Conservation (phyloP, 768 basidiomycete genomes). For the Lenzites betulinus region DNA sequence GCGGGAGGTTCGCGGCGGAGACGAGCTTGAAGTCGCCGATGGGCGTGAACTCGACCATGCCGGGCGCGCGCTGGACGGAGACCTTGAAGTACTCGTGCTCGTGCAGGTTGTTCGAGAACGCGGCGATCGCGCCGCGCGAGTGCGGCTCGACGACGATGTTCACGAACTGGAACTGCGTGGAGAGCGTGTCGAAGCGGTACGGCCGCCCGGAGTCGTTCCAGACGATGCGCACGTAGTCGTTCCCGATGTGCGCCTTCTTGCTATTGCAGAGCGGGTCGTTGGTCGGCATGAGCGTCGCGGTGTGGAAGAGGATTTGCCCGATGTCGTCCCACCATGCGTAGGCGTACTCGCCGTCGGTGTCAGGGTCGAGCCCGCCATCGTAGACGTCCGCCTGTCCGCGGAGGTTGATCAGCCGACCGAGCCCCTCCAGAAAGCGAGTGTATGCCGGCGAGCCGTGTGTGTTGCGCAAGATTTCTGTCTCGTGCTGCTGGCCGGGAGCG, state of each 20-base stretch:
- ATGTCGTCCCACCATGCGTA: constrained; percentile 99
- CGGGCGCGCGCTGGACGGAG: constrained; percentile 81
- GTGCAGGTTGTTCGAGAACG: constrained; percentile 80
- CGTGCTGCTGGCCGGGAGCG: constrained; percentile 84
- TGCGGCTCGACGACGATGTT: constrained; percentile 97
- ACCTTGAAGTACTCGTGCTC: constrained; percentile 98
- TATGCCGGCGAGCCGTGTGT: constrained; percentile 93
- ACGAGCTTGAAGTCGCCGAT: constrained; percentile 94
- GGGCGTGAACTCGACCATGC: constrained; percentile 94
- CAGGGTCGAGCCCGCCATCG: constrained; percentile 87
- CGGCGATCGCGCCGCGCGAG: constrained; percentile 79
- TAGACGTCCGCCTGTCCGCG: constrained; percentile 92
- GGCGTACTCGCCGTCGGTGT: constrained; percentile 93
- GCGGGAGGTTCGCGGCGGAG: constrained; percentile 81
- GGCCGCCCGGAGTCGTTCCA: constrained; percentile 96
- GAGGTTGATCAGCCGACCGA: constrained; percentile 86
- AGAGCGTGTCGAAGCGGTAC: constrained; percentile 89
- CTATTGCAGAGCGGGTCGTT: constrained; percentile 70
- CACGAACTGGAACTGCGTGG: constrained; percentile 94
- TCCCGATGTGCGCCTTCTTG: constrained; percentile 97
- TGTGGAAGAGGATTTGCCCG: constrained; percentile 91
- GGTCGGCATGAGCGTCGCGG: constrained; percentile 96
- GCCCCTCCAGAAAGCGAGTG: constrained; percentile 86
- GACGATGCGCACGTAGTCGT: constrained; percentile 93
- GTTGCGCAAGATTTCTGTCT: constrained; percentile 86